phyloP scores from a whole-genome alignment of 176 grass and related monocot species.

The Zea luxurians region DNA sequence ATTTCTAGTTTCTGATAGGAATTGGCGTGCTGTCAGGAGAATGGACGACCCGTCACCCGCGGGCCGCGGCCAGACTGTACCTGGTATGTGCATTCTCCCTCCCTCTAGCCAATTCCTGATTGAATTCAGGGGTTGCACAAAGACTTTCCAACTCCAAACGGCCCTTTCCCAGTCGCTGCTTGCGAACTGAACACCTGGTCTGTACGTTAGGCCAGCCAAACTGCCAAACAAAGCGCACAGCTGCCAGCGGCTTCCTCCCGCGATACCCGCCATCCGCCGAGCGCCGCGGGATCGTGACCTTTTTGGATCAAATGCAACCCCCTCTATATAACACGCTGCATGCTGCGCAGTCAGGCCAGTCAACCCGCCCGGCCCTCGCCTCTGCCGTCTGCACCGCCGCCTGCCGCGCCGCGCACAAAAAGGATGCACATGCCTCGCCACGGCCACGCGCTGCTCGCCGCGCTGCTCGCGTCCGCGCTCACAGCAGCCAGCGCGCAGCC shows the following conservation, averaged over 20 bases:
- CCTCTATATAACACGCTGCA: slow-evolving; percentile 41
- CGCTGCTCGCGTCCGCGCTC: slow-evolving; percentile 22
- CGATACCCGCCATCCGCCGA: slow-evolving; percentile 42
- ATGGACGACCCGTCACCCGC: too few relatives aligned
- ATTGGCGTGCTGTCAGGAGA: too few relatives aligned
- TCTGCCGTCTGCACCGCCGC: neutral
- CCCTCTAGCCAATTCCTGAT: too few relatives aligned
- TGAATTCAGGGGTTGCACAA: neutral
- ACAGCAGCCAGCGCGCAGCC: slow-evolving; percentile 29
- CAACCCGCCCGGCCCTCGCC: neutral
- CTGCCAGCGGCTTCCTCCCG: slow-evolving; percentile 36
- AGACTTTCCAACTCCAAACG: neutral
- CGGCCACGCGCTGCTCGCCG: slow-evolving; percentile 12
- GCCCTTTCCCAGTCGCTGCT: neutral
- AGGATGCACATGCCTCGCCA: slow-evolving; percentile 18
- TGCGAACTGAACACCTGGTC: too few relatives aligned
- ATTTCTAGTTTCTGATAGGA: too few relatives aligned
- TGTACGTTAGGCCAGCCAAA: too few relatives aligned
- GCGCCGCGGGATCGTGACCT: slow-evolving; percentile 26
- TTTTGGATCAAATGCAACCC: neutral
- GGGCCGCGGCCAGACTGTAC: too few relatives aligned
- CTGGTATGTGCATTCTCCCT: too few relatives aligned
- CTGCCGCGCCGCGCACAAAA: neutral
- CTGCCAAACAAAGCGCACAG: too few relatives aligned
- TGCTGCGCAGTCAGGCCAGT: slow-evolving; percentile 15